Conservation (phyloP, 169 alveolate genomes). For the Cryptosporidium andersoni region DNA sequence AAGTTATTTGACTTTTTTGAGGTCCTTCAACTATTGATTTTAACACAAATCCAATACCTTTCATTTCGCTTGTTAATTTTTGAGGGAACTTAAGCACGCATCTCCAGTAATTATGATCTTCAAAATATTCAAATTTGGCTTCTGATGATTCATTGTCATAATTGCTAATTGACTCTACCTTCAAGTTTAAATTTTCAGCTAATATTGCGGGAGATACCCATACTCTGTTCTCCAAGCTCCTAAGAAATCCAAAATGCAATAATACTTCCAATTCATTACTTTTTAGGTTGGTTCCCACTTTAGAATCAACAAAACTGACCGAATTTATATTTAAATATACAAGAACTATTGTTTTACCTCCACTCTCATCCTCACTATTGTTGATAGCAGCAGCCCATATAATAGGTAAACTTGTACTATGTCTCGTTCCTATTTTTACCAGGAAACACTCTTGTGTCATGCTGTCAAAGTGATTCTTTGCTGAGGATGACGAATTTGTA, state of each 20-base stretch:
- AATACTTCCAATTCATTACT: constrained; percentile 16
- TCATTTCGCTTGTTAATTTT: constrained; percentile 4
- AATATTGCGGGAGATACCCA: constrained; percentile 46
- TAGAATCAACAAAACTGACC: background rate
- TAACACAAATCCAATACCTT: constrained; percentile 52
- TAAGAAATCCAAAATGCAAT: constrained; percentile 59
- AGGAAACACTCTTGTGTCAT: background rate
- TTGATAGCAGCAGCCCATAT: constrained; percentile 4
- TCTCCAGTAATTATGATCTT: constrained; percentile 1
- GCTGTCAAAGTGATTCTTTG: too few relatives aligned
- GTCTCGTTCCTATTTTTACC: background rate
- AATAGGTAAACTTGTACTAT: background rate
- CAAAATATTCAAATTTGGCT: background rate
- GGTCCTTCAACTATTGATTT: background rate
- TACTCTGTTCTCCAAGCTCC: background rate
- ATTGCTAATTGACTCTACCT: background rate
- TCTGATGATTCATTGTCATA: constrained; percentile 15
- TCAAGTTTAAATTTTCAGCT: background rate
- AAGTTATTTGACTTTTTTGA: background rate
- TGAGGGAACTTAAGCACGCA: constrained; percentile 19
- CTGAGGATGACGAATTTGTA: too few relatives aligned
- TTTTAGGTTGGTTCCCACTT: background rate
- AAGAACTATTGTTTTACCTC: constrained; percentile 5
- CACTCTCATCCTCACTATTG: background rate
- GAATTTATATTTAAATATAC: constrained; percentile 4